Evolutionary conservation across 2,329 filamentous ascomycete genomes (phyloP).

Genomic region (Pyrenophora graminea): DNA sequence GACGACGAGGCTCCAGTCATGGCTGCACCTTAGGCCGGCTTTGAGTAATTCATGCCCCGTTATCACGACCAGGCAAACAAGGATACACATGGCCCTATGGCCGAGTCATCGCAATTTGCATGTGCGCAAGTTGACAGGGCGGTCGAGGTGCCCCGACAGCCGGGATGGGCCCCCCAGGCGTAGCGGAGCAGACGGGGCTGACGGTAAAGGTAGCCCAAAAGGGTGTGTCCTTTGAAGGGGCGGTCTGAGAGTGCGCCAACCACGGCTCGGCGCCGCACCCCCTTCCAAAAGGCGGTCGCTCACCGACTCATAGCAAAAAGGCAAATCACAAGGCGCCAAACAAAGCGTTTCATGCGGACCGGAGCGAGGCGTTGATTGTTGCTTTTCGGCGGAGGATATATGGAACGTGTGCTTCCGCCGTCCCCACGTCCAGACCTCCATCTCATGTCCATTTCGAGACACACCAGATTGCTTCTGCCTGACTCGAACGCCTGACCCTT

Average conservation of each 20-base stretch:
- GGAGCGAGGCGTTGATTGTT: conserved; percentile 30
- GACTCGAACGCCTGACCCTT: conserved; percentile 42
- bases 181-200: conserved; percentile 27
- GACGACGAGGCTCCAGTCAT: conserved; percentile 11
- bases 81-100: conserved; percentile 9
- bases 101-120: conserved; percentile 34
- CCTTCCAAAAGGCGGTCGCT: conserved; percentile 37
- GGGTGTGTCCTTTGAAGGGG: conserved; percentile 25
- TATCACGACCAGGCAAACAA: too few relatives aligned
- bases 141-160: conserved; percentile 31
- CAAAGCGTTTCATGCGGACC: conserved; percentile 32
- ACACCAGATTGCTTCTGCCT: conserved; percentile 41
- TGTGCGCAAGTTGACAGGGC: conserved; percentile 26
- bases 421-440: conserved; percentile 36
- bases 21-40: conserved; percentile 19
- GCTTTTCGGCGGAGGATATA: conserved; percentile 37
- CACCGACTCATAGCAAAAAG: conserved; percentile 33
- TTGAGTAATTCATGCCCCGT: conserved; percentile 8
- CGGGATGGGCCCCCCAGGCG: conserved; percentile 29
- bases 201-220: conserved; percentile 26
- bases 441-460: conserved; percentile 41
- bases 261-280: conserved; percentile 9
- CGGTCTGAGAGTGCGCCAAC: conserved; percentile 28
- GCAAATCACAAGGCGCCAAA: conserved; percentile 36
- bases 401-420: conserved; percentile 25